Evolutionary conservation across 2,329 filamentous ascomycete species (phyloP).

Genomic region (Stromatinia cepivora): DNA sequence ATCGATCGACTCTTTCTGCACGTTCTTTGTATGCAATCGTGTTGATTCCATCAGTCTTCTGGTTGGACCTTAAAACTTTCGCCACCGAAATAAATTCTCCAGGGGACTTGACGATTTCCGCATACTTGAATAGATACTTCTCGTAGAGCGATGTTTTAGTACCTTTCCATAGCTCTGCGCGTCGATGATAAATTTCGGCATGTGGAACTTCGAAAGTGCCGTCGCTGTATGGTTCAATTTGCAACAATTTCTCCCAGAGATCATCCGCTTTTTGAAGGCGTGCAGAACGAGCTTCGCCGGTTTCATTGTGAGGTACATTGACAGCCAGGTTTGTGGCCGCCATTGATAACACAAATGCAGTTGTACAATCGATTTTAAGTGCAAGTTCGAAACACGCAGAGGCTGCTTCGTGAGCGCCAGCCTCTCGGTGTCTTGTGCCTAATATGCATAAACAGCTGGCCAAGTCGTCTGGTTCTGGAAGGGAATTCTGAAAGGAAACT

Average conservation of each 20-base stretch:
- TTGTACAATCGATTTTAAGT: not conserved
- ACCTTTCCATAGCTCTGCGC: constrained; percentile 6
- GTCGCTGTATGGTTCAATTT: not conserved
- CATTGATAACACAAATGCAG: constrained; percentile 17
- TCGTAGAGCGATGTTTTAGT: constrained; percentile 4
- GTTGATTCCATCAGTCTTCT: constrained; percentile 15
- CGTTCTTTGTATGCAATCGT: constrained; percentile 18
- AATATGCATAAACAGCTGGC: constrained; percentile 13
- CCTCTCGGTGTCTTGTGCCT: constrained; percentile 8
- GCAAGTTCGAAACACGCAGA: constrained; percentile 12
- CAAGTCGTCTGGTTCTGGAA: not conserved
- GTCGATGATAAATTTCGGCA: constrained; percentile 14
- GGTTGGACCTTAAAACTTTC: constrained; percentile 13
- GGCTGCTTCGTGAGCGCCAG: not conserved
- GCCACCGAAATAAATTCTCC: constrained; percentile 15
- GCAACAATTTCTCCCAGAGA: constrained; percentile 2
- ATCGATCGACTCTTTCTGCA: constrained; percentile 11
- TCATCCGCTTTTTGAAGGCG: constrained; percentile 11
- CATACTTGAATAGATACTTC: constrained; percentile 15
- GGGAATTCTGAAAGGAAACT: constrained; percentile 16
- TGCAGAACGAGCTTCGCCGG: constrained; percentile 1
- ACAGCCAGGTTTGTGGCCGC: constrained; percentile 8
- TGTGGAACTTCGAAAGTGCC: constrained; percentile 12
- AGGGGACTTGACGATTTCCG: not conserved
- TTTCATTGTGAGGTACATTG: not conserved